Base-by-base conservation (phyloP, 805 yeast genomes). In the Candida anglica region DNA sequence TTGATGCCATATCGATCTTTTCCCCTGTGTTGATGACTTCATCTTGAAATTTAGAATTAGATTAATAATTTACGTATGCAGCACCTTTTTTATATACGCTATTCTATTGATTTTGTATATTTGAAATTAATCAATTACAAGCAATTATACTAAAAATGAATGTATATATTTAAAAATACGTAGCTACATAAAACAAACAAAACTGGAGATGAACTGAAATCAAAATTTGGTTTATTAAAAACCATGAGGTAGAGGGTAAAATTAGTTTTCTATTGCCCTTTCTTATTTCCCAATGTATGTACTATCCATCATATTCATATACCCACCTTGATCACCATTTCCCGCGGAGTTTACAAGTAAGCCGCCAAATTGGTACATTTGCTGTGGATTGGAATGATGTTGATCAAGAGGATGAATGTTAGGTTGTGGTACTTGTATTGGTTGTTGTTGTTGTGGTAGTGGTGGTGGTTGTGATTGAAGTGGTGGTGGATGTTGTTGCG, bases 321-420 rank as follows among this genome's bases (percentile, higher is more conserved):
- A 32, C 7, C 34, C 34, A 14, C 23, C 6, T 25, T 32, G 34
- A 4, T 32, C 29, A 19, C 13, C 18, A 19, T 24, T 26, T 6
- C 29, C 29, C 15, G 6, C 15, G 9, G 26, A n/a, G n/a, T 25
- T 25, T 15, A 32, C 28, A 21, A 30, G 25, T 4, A 21, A 16
- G 4, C 32, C 32, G 9, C 32, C 32, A 30, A 23, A 28, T 15
- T 33, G 40, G 26, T 38, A 38, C 14, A 15, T 28, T 27, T 24
- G 33, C 32, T 22, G 22, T 26, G 22, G 18, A 25, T 21, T 27
- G 13, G 19, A 15, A 33, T 29, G 27, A 19, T 15, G 23, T 7
- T 11, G 31, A 10, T 32, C 21, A 14, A 17, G 19, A 8, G 29
- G 30, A 11, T 31, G 29, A 10, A n/a, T 23, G 6, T 15, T 5